Base-by-base conservation (phyloP, 2,329 filamentous ascomycete genomes). In the Malbranchea zuffiana region DNA sequence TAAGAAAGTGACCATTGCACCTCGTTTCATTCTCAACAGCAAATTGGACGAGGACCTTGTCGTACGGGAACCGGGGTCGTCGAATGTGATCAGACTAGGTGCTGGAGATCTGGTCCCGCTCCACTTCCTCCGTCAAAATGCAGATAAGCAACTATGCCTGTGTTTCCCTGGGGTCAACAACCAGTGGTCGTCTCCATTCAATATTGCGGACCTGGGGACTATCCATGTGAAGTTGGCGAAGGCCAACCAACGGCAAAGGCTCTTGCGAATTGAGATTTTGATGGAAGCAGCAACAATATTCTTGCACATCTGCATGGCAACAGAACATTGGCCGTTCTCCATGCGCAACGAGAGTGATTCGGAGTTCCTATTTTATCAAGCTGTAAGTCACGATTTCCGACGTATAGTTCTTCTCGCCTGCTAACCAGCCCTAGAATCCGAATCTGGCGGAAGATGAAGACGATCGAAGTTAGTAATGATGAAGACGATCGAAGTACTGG, bases 301-400 rank as follows among this genome's bases (percentile, higher is more conserved):
- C 68, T 60, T 96, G 21, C 84, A 94, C 51, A 72, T 98, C 41
- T 90, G 78, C 52, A 69, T 88, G 47, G 90, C 98, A 63, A 86
- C 75, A 4, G 92, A 90, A 59, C 85, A 93, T 54, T 98, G 90
- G 90, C 90, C 90, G 0, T 98, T 90, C 63, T 95, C 87, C 0
- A 95, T 98, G 79, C 81, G 90, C 46, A 98, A 98, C 54, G 90
- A 96, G 63, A 96, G 88, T 52, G 88, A 96, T 52, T 82, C 81
- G 16, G 90, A 96, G 54, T 96, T 96, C 59, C 80, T 88, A 32
- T 98, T 98, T 65, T 94, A 82, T 67, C 90, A 98, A 59, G 82
- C 85, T 12, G 82, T 54, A 47, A 42, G 52, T 47, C 19, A 2
- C 16, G 21, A 15, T 26, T 19, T 7, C 13, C 13, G 3, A 4